A percentile compares a stretch with the other conserved stretches of the same genome.
Conservation (phyloP, 805 yeast species). For the Lachancea mirantina region DNA sequence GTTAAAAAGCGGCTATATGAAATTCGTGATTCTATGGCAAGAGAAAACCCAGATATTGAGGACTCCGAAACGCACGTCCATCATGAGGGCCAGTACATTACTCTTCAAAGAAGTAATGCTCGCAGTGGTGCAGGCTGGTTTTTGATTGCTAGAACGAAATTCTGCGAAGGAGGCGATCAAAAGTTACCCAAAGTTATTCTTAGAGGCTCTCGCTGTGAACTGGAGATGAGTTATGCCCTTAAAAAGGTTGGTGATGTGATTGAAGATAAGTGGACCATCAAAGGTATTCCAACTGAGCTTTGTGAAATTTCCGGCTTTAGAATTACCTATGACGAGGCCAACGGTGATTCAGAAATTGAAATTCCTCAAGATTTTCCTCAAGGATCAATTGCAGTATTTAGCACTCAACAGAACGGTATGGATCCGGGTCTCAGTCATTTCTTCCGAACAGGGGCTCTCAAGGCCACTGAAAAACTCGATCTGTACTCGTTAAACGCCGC, state of each 20-base stretch:
- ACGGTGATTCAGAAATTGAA: conserved; percentile 44
- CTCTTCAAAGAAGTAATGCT: conserved; percentile 80
- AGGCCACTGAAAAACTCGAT: conserved; percentile 55
- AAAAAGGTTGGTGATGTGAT: conserved; percentile 43
- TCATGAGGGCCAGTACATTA: conserved; percentile 86
- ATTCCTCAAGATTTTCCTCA: conserved; percentile 68
- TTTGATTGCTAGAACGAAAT: conserved; percentile 80
- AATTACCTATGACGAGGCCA: conserved; percentile 37
- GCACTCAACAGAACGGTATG: conserved; percentile 61
- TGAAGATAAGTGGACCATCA: conserved; percentile 36
- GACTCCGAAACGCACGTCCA: conserved; percentile 92
- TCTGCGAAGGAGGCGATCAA: conserved; percentile 42
- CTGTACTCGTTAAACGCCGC: conserved; percentile 69
- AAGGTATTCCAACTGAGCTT: conserved; percentile 61
- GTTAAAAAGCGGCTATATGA: conserved; percentile 57
- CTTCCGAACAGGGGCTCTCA: conserved; percentile 68
- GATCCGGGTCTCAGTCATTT: conserved; percentile 57
- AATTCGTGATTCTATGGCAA: conserved; percentile 52
- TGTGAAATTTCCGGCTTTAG: conserved; percentile 44
- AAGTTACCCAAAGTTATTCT: conserved; percentile 49
- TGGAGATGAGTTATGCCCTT: conserved; percentile 53
- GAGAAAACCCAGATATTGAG: conserved; percentile 36
- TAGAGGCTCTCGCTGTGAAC: conserved; percentile 52
- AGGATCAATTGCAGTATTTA: conserved; percentile 82
- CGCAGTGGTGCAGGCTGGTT: conserved; percentile 84